A percentile compares a stretch with the other conserved stretches of the same genome.
These are phyloP conservation scores for Parascedosporium putredinis DNA, from an alignment of 2,329 filamentous ascomycete species.

Conservation along the genomic window DNA sequence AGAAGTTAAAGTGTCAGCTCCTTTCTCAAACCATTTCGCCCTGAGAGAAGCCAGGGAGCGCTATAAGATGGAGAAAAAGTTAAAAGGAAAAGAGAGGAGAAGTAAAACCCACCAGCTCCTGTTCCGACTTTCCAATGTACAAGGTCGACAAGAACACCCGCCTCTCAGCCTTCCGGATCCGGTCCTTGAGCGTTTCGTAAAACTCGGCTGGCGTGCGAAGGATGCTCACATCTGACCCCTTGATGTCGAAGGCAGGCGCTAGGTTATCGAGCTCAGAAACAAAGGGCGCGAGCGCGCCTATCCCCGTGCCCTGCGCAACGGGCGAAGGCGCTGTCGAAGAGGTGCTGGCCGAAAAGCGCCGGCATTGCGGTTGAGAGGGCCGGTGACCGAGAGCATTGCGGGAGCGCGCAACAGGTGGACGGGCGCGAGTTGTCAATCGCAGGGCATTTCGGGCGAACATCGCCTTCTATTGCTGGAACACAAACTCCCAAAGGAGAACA, in stretches of 20 bases:
- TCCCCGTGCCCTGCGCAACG: conserved; percentile 16
- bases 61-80: neutral
- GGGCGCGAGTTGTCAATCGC: neutral
- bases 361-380: neutral
- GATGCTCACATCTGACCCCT: conserved; percentile 70
- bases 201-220: conserved; percentile 77
- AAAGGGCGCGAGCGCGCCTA: conserved; percentile 41
- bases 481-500: neutral
- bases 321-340: conserved; percentile 14
- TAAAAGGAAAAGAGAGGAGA: conserved; percentile 10
- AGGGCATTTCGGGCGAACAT: conserved; percentile 7
- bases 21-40: neutral
- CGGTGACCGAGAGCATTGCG: neutral
- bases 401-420: neutral
- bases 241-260: conserved; percentile 80
- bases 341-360: conserved; percentile 5
- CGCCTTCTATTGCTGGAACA: neutral
- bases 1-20: neutral
- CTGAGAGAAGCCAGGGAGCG: neutral
- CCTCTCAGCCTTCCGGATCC: conserved; percentile 68
- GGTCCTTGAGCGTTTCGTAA: conserved; percentile 80
- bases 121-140: conserved; percentile 89
- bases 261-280: conserved; percentile 72
- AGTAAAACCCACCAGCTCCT: conserved; percentile 54
- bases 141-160: conserved; percentile 90